phyloP scores from a whole-genome alignment of 495 filamentous ascomycete species.

The Penicillium ucsense region DNA sequence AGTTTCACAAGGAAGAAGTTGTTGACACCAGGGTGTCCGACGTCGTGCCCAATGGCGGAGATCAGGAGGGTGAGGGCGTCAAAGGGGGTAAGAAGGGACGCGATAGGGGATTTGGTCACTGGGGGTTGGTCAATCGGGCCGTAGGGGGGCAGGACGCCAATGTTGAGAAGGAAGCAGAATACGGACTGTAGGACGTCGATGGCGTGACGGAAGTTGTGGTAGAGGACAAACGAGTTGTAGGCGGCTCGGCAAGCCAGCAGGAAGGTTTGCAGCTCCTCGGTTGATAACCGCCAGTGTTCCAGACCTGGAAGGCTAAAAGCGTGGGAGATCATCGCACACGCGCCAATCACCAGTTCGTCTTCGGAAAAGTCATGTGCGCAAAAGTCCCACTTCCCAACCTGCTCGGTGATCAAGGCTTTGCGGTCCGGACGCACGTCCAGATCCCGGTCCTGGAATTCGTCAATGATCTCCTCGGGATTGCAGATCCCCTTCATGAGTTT shows the following conservation, averaged over 20 bases:
- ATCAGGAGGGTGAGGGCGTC: conserved; percentile 84
- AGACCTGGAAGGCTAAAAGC: conserved; percentile 74
- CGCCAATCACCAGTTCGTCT: conserved; percentile 75
- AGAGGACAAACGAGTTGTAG: conserved; percentile 94
- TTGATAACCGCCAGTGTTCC: conserved; percentile 64
- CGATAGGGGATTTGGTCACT: conserved; percentile 50
- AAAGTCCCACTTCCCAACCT: conserved; percentile 78
- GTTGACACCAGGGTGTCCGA: conserved; percentile 95
- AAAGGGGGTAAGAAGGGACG: conserved; percentile 64
- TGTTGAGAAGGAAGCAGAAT: conserved; percentile 81
- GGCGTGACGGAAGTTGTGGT: conserved; percentile 97
- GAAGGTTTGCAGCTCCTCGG: conserved; percentile 73
- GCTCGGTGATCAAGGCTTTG: conserved; percentile 51
- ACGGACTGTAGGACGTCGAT: conserved; percentile 91
- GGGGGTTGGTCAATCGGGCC: conserved; percentile 13
- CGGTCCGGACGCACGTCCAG: conserved; percentile 42
- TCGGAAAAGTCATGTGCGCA: conserved; percentile 81
- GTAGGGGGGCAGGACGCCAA: conserved; percentile 69
- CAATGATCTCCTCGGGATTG: conserved; percentile 52
- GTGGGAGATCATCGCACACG: conserved; percentile 79
- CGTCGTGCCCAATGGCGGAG: conserved; percentile 93
- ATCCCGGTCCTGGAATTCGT: conserved; percentile 38
- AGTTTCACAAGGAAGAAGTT: conserved; percentile 91
- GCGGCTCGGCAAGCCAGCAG: conserved; percentile 73
- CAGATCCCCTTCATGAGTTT: conserved; percentile 88